Conservation (phyloP, 2,329 filamentous ascomycete genomes). For the Penicillium sp. region DNA sequence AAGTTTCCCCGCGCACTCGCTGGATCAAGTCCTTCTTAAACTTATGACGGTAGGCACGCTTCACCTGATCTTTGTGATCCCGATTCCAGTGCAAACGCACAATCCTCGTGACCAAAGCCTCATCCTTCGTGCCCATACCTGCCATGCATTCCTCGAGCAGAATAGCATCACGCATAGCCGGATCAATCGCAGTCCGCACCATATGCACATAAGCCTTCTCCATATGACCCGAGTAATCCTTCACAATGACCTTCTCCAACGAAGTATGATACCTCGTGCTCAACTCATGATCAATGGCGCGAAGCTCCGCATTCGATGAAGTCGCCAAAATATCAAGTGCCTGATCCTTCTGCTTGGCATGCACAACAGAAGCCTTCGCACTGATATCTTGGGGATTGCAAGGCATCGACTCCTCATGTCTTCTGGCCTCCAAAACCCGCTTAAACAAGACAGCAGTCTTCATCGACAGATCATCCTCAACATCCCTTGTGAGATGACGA, state of each 20-base stretch:
- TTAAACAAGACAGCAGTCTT: slow-evolving; percentile 85
- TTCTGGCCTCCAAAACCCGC: slow-evolving; percentile 72
- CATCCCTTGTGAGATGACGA: slow-evolving; percentile 66
- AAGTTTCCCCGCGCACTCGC: slow-evolving; percentile 79
- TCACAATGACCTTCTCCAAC: slow-evolving; percentile 72
- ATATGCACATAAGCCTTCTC: slow-evolving; percentile 78
- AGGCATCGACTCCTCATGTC: slow-evolving; percentile 75
- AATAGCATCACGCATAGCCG: slow-evolving; percentile 78
- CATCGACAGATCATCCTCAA: slow-evolving; percentile 76
- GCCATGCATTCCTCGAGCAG: slow-evolving; percentile 86
- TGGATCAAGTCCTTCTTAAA: slow-evolving; percentile 67
- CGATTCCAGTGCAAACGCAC: slow-evolving; percentile 83
- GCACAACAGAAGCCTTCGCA: slow-evolving; percentile 72
- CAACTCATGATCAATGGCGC: slow-evolving; percentile 77
- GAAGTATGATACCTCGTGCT: slow-evolving; percentile 68
- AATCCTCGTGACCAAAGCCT: slow-evolving; percentile 73
- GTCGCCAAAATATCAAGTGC: slow-evolving; percentile 77
- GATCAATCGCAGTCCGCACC: slow-evolving; percentile 73
- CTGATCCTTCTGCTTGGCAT: slow-evolving; percentile 53
- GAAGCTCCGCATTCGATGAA: slow-evolving; percentile 78
- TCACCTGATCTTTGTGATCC: slow-evolving; percentile 72
- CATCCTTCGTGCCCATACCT: slow-evolving; percentile 83
- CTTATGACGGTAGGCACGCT: slow-evolving; percentile 71
- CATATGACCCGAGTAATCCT: slow-evolving; percentile 92
- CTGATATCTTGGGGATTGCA: slow-evolving; percentile 73